Evolutionary conservation across 2,329 filamentous ascomycete genomes (phyloP).

Genomic region (Zopfia rhizophila): DNA sequence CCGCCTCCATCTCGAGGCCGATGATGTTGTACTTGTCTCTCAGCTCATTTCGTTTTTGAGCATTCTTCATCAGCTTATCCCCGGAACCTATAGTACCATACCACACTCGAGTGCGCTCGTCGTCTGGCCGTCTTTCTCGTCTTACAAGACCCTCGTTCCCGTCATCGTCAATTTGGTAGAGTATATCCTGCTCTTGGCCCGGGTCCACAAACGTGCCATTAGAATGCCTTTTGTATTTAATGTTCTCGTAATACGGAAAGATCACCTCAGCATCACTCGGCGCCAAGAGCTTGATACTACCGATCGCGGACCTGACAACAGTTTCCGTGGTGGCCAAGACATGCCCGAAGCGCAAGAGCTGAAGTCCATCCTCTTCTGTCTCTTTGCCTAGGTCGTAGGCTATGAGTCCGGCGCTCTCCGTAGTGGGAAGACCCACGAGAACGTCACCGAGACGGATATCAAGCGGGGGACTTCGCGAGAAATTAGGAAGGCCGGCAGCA

Average conservation of each 20-base stretch:
- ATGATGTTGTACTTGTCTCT: constrained; percentile 5
- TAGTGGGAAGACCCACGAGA: constrained; percentile 41
- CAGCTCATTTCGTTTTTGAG: constrained; percentile 6
- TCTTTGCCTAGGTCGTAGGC: too few relatives aligned
- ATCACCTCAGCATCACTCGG: constrained; percentile 34
- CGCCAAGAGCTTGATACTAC: constrained; percentile 38
- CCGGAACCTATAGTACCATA: constrained; percentile 30
- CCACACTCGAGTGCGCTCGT: constrained; percentile 43
- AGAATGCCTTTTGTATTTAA: too few relatives aligned
- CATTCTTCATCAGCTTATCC: constrained; percentile 16
- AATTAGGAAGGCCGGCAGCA: constrained; percentile 47
- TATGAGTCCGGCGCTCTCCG: constrained; percentile 39
- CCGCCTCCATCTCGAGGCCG: constrained; percentile 19
- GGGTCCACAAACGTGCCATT: too few relatives aligned
- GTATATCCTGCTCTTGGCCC: constrained; percentile 39
- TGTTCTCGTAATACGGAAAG: too few relatives aligned
- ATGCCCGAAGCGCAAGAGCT: too few relatives aligned
- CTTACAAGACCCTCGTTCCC: constrained; percentile 11
- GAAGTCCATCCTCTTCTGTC: too few relatives aligned
- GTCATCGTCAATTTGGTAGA: constrained; percentile 27
- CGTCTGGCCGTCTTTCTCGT: constrained; percentile 24
- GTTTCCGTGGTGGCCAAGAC: constrained; percentile 32
- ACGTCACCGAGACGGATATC: constrained; percentile 56
- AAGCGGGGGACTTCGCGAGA: constrained; percentile 28
- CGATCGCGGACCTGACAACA: constrained; percentile 48